Conservation (phyloP, 129 eudicot genomes). For the Kitagawia praeruptora region DNA sequence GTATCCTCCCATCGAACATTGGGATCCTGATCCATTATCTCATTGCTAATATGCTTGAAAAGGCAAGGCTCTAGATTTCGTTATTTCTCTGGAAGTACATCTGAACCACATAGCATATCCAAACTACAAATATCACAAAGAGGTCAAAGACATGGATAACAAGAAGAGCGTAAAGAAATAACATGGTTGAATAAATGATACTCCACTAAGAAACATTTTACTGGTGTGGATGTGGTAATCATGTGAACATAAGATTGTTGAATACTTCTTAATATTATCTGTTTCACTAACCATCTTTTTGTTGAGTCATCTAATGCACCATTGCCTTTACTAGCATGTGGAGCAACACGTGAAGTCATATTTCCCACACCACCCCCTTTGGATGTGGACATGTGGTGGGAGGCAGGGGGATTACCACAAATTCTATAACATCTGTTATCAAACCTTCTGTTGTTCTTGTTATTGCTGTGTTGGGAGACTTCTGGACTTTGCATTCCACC, state of each 20-base stretch:
- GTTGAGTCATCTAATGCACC: constrained; percentile 84
- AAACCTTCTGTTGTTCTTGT: constrained; percentile 38
- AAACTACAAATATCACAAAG: constrained; percentile 31
- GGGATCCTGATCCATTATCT: constrained; percentile 96
- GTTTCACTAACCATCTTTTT: constrained; percentile 59
- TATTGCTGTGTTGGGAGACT: constrained; percentile 70
- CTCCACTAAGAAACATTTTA: neutral
- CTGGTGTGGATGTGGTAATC: constrained; percentile 6
- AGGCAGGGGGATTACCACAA: constrained; percentile 89
- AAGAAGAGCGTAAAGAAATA: neutral
- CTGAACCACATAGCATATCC: constrained; percentile 92
- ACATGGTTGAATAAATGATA: neutral
- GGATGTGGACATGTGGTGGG: constrained; percentile 54
- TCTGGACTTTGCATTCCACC: constrained; percentile 65
- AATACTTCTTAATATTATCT: neutral
- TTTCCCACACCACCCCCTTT: constrained; percentile 62
- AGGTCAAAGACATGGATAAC: constrained; percentile 7
- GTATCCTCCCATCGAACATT: constrained; percentile 95
- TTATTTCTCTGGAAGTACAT: constrained; percentile 93
- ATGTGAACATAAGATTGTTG: neutral
- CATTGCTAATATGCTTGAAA: constrained; percentile 89
- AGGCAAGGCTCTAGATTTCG: constrained; percentile 90
- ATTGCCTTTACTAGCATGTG: constrained; percentile 58
- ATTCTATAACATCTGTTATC: constrained; percentile 70
- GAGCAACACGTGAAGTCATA: constrained; percentile 52